Base-by-base conservation (phyloP, 2,329 filamentous ascomycete genomes). In the Nothophoma quercina region DNA sequence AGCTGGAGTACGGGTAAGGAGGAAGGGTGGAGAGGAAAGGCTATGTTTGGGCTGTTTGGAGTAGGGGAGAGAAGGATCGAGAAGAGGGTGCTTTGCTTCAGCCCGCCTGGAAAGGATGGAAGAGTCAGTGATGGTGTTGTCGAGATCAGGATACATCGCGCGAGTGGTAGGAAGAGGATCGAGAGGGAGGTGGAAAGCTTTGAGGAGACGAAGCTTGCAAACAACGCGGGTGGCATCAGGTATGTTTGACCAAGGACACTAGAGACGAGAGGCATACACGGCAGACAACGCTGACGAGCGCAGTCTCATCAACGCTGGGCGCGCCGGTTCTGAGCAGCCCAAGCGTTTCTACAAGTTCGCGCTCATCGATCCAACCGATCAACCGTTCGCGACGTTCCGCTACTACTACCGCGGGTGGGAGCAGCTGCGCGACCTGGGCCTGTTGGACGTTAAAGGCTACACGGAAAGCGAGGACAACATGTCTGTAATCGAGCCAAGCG, bases 341-440 rank as follows among this genome's bases (percentile, higher is more conserved):
- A 75, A 74, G 54, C 68, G 73, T 3, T 79, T 74, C 62, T 83
- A 82, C 64, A 76, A 74, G 43, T 82, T 81, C 44, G 76, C 78
- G 1, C 72, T 83, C 15, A 64, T 81, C 16, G 80, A 83, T 62
- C 73, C 79, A 1, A 44, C 77, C 6, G 78, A 82, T 56, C 62
- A 73, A 58, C 81, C 81, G 2, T 81, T 78, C 53, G 79, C 71
- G 4, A 77, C 67, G 1, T 80, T 83, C 55, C 67, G 72, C 22
- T 79, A 72, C 57, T 68, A 70, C 38, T 76, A 72, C 46, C 69
- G 71, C 18, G 70, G 69, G 0, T 65, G 62, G 63, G 60, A 64
- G 3, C 68, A 70, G 53, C 41, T 71, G 22, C 42, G 48, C 28
- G 46, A 65, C 7, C 36, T 71, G n/a, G 66, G 63, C 0, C 10